Evolutionary conservation across 139 green algal genomes (phyloP), one percentile per base, ranked within the genome.

Genomic region (Helicosporidium sp.): DNA sequence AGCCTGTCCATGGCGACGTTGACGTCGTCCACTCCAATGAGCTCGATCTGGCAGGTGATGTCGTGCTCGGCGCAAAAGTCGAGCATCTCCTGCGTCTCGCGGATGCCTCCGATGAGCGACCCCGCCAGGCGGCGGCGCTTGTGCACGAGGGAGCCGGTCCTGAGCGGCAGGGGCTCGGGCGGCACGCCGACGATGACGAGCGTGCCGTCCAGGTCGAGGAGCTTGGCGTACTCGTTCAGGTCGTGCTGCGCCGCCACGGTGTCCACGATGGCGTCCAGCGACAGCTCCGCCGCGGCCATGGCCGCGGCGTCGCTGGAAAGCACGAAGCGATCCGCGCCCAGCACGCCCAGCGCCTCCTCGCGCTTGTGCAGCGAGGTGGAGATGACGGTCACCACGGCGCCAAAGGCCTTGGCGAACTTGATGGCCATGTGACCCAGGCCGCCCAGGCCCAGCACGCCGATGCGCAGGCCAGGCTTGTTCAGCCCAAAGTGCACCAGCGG

Each of bases 261-360:
- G 66, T 92, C 75, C 22, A 92, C 75, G 54, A 92, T 90, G 60
- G 70, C 80, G 48, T 92, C 58, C 37, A 92, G 52, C 0, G 46
- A 70, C 27, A 42, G 42, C 3, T 52, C 58, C 5, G 49, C 48
- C 22, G 48, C 50, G 53, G 61, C 56, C 65, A 91, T 79, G 18
- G 51, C 57, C 27, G 69, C 63, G 36, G 64, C 55, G 43, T 83
- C 62, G 22, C 61, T 78, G 52, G 54, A 68, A 43, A 77, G 35
- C 49, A 77, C 15, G 49, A 82, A 86, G 40, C 66, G 41, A 44
- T 84, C 55, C 5, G 78, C 76, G 0, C 64, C 64, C 31, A 87
- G 52, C n/a, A 47, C 20, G n/a, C 72, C 26, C 15, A 58, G 43
- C 4, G 80, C 80, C 57, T 85, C 76, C 23, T 69, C 52, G 61